A percentile compares a stretch with the other conserved stretches of the same genome.
Conservation (phyloP, 2,329 filamentous ascomycete species). For the Xylariaceae sp. region DNA sequence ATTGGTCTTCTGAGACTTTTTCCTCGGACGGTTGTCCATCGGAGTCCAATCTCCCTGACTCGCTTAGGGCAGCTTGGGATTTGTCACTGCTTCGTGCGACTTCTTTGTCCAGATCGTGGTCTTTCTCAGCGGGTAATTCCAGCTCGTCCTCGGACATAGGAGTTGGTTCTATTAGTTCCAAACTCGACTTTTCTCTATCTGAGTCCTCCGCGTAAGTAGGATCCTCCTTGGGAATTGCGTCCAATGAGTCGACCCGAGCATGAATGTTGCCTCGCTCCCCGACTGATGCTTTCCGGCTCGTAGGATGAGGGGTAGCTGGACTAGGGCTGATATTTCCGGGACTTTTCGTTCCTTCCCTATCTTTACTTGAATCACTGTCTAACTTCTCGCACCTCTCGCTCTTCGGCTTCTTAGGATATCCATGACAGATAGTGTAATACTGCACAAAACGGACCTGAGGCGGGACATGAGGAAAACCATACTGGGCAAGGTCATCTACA, state of each 20-base stretch:
- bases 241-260: slow-evolving; percentile 9
- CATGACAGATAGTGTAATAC: slow-evolving; percentile 85
- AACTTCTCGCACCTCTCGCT: slow-evolving; percentile 7
- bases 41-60: slow-evolving; percentile 1
- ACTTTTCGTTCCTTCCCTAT: no score
- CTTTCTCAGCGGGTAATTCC: not conserved
- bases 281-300: slow-evolving; percentile 40
- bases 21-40: not conserved
- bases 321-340: slow-evolving; percentile 9
- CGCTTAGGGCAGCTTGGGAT: slow-evolving; percentile 2
- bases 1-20: slow-evolving; percentile 4
- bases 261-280: slow-evolving; percentile 29
- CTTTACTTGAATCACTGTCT: slow-evolving; percentile 5
- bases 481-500: slow-evolving; percentile 48
- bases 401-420: slow-evolving; percentile 54
- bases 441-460: slow-evolving; percentile 74
- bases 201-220: slow-evolving; percentile 1
- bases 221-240: slow-evolving; percentile 7
- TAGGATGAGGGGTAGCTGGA: slow-evolving; percentile 8
- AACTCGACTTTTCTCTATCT: slow-evolving; percentile 14
- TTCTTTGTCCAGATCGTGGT: not conserved
- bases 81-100: not conserved
- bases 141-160: slow-evolving; percentile 16
- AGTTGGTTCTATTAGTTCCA: slow-evolving; percentile 22
- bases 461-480: slow-evolving; percentile 30